Evolutionary conservation across 768 basidiomycete species (phyloP).

Genomic region (Psilocybe cubensis): DNA sequence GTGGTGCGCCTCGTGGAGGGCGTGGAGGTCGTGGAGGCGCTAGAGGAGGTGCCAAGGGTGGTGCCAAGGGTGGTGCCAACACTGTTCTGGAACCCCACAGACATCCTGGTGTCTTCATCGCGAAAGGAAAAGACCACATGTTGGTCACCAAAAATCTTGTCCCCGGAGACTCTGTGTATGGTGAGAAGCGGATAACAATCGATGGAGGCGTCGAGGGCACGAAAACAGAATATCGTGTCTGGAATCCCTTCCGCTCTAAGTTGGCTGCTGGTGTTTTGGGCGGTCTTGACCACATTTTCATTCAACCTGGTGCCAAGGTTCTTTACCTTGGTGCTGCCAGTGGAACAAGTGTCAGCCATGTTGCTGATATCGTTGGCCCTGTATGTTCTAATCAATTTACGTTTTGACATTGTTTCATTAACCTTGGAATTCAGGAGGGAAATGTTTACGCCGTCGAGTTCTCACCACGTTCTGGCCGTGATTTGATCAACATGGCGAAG

Average conservation of each 20-base stretch:
- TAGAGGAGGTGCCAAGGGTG: conserved; percentile 64
- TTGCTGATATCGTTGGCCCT: conserved; percentile 97
- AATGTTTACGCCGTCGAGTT: conserved; percentile 99
- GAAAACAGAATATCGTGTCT: conserved; percentile 96
- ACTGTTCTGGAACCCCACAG: conserved; percentile 95
- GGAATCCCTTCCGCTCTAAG: conserved; percentile 99
- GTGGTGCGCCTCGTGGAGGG: conserved; percentile 30
- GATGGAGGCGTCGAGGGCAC: conserved; percentile 75
- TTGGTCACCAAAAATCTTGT: conserved; percentile 98
- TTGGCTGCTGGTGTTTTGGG: conserved; percentile 96
- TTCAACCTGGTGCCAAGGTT: conserved; percentile 93
- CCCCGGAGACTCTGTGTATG: conserved; percentile 97
- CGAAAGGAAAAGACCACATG: conserved; percentile 95
- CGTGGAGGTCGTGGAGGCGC: conserved; percentile 48
- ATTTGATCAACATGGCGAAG: conserved; percentile 99
- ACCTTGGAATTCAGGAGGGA: conserved; percentile 66
- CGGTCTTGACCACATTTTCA: conserved; percentile 92
- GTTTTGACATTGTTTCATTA: neutral
- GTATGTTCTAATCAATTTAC: conserved; percentile 46
- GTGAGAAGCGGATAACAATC: conserved; percentile 95
- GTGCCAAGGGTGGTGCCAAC: conserved; percentile 80
- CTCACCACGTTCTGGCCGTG: conserved; percentile 94
- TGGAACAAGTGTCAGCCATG: conserved; percentile 98
- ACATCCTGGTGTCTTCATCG: conserved; percentile 94
- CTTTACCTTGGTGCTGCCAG: conserved; percentile 97